phyloP scores from a whole-genome alignment of 1,284 basidiomycete genomes.

The Ustilago loliicola region DNA sequence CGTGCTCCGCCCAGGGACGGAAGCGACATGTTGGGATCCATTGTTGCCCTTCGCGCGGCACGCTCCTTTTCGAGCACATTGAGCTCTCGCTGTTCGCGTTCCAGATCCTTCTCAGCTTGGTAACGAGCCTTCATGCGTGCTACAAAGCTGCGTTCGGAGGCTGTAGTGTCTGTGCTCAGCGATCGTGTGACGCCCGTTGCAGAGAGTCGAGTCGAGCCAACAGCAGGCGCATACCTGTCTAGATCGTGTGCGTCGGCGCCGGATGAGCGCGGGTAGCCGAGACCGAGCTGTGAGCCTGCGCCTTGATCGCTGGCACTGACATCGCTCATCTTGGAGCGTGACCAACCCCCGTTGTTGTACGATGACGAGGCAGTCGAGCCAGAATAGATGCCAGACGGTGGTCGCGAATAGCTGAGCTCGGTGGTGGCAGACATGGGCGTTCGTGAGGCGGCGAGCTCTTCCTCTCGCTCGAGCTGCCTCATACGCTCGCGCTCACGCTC shows the following conservation, averaged over 20 bases:
- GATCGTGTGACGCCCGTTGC: conserved; percentile 54
- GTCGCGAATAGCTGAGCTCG: conserved; percentile 17
- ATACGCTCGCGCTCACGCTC: conserved; percentile 57
- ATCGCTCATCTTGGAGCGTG: conserved; percentile 32
- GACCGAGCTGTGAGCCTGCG: conserved; percentile 23
- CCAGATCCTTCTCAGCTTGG: conserved; percentile 62
- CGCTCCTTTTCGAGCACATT: conserved; percentile 48
- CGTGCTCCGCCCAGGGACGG: conserved; percentile 22
- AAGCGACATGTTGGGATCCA: conserved; percentile 35
- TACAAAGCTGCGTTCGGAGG: conserved; percentile 65
- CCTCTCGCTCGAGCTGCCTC: conserved; percentile 50
- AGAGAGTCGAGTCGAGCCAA: conserved; percentile 54
- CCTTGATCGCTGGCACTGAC: conserved; percentile 13
- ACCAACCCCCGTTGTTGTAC: conserved; percentile 17
- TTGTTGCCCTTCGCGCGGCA: conserved; percentile 38
- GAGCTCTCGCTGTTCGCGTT: conserved; percentile 45
- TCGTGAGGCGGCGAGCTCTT: conserved; percentile 30
- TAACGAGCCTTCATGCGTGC: conserved; percentile 66
- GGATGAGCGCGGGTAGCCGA: conserved; percentile 32
- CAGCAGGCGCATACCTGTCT: conserved; percentile 56
- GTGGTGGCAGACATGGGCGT: conserved; percentile 15
- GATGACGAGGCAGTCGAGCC: conserved; percentile 23
- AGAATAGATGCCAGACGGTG: conserved; percentile 23
- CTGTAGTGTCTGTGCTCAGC: conserved; percentile 61
- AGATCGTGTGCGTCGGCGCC: conserved; percentile 26